These are phyloP conservation scores for Lichtheimia hyalospora DNA, from an alignment of 371 early-diverging fungal genomes.

Conservation along the genomic window DNA sequence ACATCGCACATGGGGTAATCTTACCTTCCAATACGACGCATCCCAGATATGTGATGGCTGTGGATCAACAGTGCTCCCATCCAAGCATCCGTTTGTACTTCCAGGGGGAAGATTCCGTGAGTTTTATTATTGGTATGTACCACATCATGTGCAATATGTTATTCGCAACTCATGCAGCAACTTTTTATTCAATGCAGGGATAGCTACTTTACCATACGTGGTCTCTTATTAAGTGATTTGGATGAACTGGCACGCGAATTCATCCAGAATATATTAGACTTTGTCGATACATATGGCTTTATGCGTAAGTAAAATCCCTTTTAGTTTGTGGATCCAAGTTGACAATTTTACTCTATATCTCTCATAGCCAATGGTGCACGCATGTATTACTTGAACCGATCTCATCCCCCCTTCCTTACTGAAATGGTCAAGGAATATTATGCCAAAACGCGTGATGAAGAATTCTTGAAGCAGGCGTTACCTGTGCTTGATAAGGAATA, in stretches of 20 bases:
- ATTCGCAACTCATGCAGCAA: neutral
- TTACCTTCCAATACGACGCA: constrained; percentile 57
- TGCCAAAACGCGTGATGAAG: constrained; percentile 52
- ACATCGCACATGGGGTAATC: constrained; percentile 60
- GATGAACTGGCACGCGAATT: constrained; percentile 57
- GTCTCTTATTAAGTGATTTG: constrained; percentile 70
- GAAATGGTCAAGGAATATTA: constrained; percentile 72
- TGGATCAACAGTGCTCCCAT: constrained; percentile 51
- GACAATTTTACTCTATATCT: neutral
- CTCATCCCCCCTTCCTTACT: constrained; percentile 86
- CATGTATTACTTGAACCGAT: constrained; percentile 84
- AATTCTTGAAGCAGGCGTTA: constrained; percentile 47
- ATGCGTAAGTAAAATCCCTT: constrained; percentile 56
- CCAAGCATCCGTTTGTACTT: constrained; percentile 73
- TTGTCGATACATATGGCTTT: constrained; percentile 76
- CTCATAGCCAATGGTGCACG: constrained; percentile 77
- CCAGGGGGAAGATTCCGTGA: constrained; percentile 94
- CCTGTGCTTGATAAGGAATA: constrained; percentile 69
- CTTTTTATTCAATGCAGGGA: constrained; percentile 49
- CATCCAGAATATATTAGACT: constrained; percentile 68
- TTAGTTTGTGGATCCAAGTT: neutral
- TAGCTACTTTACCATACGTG: constrained; percentile 80
- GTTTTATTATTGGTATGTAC: constrained; percentile 81
- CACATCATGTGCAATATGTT: neutral
- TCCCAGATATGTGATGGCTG: constrained; percentile 57